Conservation (phyloP, 2,329 filamentous ascomycete species). For the Hymenoscyphus occultus region DNA sequence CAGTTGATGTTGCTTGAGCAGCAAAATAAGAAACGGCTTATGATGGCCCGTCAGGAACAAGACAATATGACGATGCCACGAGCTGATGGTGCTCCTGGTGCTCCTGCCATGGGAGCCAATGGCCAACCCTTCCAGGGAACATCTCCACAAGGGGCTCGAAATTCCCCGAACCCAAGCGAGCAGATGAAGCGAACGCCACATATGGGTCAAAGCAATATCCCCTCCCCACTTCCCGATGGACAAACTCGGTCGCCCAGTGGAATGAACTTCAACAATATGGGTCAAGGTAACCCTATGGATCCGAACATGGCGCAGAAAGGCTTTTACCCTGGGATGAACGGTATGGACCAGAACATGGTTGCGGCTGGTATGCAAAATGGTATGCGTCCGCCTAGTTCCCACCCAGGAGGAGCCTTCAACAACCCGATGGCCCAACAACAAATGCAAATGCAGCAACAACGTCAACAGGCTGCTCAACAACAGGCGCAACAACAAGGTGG, state of each 20-base stretch:
- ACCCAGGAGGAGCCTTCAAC: conserved; percentile 55
- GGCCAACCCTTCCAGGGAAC: conserved; percentile 64
- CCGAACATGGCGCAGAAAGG: conserved; percentile 54
- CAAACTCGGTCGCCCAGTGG: conserved; percentile 65
- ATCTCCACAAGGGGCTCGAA: conserved; percentile 64
- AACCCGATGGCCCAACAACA: conserved; percentile 42
- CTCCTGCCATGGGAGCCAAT: conserved; percentile 48
- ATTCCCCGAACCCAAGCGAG: conserved; percentile 74
- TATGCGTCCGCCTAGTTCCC: conserved; percentile 68
- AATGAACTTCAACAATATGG: conserved; percentile 57
- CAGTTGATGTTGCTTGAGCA: conserved; percentile 83
- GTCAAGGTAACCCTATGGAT: conserved; percentile 52
- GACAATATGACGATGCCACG: conserved; percentile 57
- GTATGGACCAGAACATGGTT: conserved; percentile 53
- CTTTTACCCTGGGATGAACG: conserved; percentile 53
- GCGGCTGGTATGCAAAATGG: conserved; percentile 57
- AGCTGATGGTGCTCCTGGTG: conserved; percentile 52
- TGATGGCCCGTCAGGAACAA: conserved; percentile 78
- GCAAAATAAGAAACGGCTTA: conserved; percentile 80
- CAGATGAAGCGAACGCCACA: conserved; percentile 78
- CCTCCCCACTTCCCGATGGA: conserved; percentile 69
- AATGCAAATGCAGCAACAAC: conserved; percentile 45
- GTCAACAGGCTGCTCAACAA: conserved; percentile 2
- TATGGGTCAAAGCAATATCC: conserved; percentile 65
- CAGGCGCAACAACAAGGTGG: conserved; percentile 35